phyloP scores from a whole-genome alignment of 208 protist genomes.

The Angomonas desouzai region DNA sequence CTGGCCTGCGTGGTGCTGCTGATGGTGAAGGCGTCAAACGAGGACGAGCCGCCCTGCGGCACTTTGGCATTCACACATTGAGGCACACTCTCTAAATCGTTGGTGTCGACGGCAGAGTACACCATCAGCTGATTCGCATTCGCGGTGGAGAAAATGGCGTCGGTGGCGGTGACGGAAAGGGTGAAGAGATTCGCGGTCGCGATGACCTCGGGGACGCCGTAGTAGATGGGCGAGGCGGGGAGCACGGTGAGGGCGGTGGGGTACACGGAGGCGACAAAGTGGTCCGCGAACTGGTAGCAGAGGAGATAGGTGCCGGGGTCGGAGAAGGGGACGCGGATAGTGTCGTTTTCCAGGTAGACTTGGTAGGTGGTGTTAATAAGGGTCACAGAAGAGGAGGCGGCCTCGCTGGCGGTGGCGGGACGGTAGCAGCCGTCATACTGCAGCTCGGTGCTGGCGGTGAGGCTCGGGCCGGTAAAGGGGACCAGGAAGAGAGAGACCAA shows the following conservation, averaged over 20 bases:
- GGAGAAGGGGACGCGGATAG: constrained; percentile 45
- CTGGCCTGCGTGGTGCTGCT: constrained; percentile 37
- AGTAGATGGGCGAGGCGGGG: constrained; percentile 65
- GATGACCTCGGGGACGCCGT: constrained; percentile 60
- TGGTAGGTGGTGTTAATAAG: constrained; percentile 69
- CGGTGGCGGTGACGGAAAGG: constrained; percentile 57
- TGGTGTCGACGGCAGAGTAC: constrained; percentile 27
- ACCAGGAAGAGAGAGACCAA: constrained; percentile 75
- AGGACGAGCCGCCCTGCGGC: constrained; percentile 39
- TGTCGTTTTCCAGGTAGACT: constrained; percentile 29
- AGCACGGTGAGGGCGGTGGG: constrained; percentile 36
- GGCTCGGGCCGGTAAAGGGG: constrained; percentile 28
- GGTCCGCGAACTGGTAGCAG: constrained; percentile 55
- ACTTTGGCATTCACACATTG: constrained; percentile 33
- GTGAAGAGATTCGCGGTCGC: constrained; percentile 38
- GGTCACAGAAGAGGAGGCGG: constrained; percentile 22
- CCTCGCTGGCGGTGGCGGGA: constrained; percentile 38
- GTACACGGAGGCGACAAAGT: constrained; percentile 66
- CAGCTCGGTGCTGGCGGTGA: constrained; percentile 32
- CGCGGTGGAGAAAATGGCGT: constrained; percentile 57
- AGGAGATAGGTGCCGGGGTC: constrained; percentile 49
- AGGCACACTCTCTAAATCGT: constrained; percentile 20
- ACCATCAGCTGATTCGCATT: constrained; percentile 42
- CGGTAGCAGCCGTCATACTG: constrained; percentile 67
- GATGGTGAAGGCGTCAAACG: constrained; percentile 70